Percentiles rank a stretch among this genome's conserved stretches.
Conservation (phyloP, 495 filamentous ascomycete species). For the Hypoxylon lienhwacheense region DNA sequence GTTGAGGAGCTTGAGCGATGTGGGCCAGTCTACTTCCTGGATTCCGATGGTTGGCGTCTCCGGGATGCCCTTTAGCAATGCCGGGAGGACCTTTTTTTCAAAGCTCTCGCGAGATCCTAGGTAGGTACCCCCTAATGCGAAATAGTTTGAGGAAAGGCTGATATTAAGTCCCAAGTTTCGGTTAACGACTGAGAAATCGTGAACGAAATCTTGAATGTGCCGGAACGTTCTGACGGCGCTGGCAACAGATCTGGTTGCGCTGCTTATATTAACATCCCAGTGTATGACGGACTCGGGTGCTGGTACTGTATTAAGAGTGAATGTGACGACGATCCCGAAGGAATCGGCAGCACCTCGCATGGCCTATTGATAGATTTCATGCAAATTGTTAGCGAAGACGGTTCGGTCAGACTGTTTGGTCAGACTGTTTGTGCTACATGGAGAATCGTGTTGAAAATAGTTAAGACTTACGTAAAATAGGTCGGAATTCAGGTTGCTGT, state of each 20-base stretch:
- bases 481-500: conserved; percentile 46
- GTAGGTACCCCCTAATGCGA: conserved; percentile 44
- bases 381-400: conserved; percentile 16
- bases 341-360: conserved; percentile 62
- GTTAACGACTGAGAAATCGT: conserved; percentile 34
- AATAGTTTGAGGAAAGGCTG: conserved; percentile 35
- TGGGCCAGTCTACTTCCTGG: conserved; percentile 31
- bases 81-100: conserved; percentile 32
- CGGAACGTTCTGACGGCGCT: conserved; percentile 34
- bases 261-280: conserved; percentile 40
- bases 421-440: too few species aligned
- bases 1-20: conserved; percentile 35
- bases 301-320: conserved; percentile 54
- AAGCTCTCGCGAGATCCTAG: conserved; percentile 34
- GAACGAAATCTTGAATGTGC: conserved; percentile 41
- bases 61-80: conserved; percentile 32
- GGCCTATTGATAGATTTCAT: conserved; percentile 36
- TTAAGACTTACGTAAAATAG: conserved; percentile 53
- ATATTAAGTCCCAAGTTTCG: conserved; percentile 40
- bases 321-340: conserved; percentile 60
- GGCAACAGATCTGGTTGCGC: conserved; percentile 22
- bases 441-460: too few species aligned
- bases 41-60: conserved; percentile 10
- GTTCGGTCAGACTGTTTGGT: too few species aligned
- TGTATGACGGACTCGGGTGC: conserved; percentile 54